Base-by-base conservation (phyloP, 2,329 filamentous ascomycete species). In the Scytalidium lignicola region DNA sequence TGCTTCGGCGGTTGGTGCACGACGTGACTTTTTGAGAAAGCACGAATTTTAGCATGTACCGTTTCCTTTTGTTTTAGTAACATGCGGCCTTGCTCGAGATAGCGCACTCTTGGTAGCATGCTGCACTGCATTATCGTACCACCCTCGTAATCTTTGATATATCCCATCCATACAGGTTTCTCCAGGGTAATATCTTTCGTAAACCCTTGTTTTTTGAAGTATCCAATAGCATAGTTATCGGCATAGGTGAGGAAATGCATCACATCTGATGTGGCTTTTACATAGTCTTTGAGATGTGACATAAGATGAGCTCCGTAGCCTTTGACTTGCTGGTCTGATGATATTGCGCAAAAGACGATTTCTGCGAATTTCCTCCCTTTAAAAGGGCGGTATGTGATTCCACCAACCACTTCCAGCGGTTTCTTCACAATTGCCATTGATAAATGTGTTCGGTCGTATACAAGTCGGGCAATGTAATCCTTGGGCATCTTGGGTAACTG, bases 191-290 rank as follows among this genome's bases (percentile, higher is more conserved):
- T 97, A 61, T 99, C 92, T 67, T 99, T 99, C 1, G 93, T 97
- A 64, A 99, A 99, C 0, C 93, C 93, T 66, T 99, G 93, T 67
- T 99, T 99, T 69, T 97, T 95, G 70, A 99, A 99, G 68, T 97
- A 99, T 10, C 93, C 93, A 57, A 96, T 99, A 37, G 93, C 93
- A 64, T 97, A 97, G 68, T 99, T 99, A 68, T 99, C 93, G 56
- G 93, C 93, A 63, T 99, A 99, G 1, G 93, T 99, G 2, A 99
- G 77, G 68, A 99, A 99, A 69, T 99, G 91, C 91, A 96, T 97
- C 43, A 99, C 91, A 57, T 91, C 85, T 47, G 89, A 95, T 1
- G 92, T 96, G 6, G 92, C 91, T 68, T 96, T 96, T 67, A 99
- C 93, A 62, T 96, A 99, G 72, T 99, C 86, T 68, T 99, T 99